Evolutionary conservation across 805 yeast genomes (phyloP).

Genomic region (Spathaspora passalidarum): DNA sequence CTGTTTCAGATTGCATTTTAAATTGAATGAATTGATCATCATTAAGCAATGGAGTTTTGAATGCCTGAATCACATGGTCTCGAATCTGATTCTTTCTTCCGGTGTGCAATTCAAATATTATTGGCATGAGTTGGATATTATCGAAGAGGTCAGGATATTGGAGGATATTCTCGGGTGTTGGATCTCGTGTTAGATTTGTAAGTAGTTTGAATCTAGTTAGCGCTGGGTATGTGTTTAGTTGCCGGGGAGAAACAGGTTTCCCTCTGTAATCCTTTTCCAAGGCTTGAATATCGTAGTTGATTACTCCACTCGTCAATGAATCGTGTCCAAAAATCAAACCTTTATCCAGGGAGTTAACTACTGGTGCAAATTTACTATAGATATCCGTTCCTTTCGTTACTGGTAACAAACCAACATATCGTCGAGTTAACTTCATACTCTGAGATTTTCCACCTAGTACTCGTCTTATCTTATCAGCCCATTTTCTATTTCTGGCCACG

Average conservation of each 20-base stretch:
- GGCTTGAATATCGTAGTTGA: slow-evolving; percentile 12
- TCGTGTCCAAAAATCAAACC: slow-evolving; percentile 10
- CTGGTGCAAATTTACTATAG: background rate
- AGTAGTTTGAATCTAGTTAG: slow-evolving; percentile 17
- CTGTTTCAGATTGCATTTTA: slow-evolving; percentile 9
- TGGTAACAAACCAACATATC: slow-evolving; percentile 18
- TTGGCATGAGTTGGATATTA: slow-evolving; percentile 13
- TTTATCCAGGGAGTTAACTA: background rate
- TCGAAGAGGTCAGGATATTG: slow-evolving; percentile 14
- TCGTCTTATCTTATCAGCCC: slow-evolving; percentile 11
- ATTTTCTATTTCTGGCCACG: slow-evolving; percentile 16
- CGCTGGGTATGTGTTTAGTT: slow-evolving; percentile 10
- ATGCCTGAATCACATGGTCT: slow-evolving; percentile 20
- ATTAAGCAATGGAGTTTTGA: slow-evolving; percentile 17
- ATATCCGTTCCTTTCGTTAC: background rate
- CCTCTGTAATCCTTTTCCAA: slow-evolving; percentile 7
- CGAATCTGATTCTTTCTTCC: slow-evolving; percentile 26
- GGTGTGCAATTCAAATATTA: slow-evolving; percentile 17
- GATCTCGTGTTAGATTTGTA: slow-evolving; percentile 7
- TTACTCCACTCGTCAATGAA: slow-evolving; percentile 10
- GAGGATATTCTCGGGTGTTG: slow-evolving; percentile 3
- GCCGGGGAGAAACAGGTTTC: slow-evolving; percentile 4
- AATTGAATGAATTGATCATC: slow-evolving; percentile 20
- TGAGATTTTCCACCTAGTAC: slow-evolving; percentile 7
- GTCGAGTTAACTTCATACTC: slow-evolving; percentile 8